Percentiles rank a stretch among this genome's conserved stretches.
Conservation (phyloP, 305 asterid genomes). For the Stenogyne calaminthoides region DNA sequence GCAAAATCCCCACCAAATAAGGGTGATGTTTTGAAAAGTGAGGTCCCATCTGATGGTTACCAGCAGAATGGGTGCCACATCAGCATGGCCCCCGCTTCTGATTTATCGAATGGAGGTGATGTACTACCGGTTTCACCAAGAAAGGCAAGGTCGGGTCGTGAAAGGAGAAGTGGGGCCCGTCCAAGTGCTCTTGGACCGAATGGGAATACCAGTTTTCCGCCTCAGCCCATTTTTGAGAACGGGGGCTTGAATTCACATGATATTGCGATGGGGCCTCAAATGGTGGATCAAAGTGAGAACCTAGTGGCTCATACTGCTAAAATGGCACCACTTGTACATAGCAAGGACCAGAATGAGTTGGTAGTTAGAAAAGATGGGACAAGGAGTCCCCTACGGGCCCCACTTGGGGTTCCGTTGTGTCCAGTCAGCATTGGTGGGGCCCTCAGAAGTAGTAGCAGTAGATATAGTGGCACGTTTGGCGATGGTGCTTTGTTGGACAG, state of each 20-base stretch:
- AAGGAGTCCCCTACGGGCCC: conserved; percentile 73
- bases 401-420: conserved; percentile 80
- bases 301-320: conserved; percentile 26
- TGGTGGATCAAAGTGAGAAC: conserved; percentile 40
- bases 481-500: conserved; percentile 56
- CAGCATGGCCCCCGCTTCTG: conserved; percentile 40
- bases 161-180: conserved; percentile 40
- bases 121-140: conserved; percentile 65
- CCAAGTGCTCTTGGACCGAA: conserved; percentile 58
- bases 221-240: conserved; percentile 49
- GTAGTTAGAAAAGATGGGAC: conserved; percentile 46
- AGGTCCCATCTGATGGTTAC: conserved; percentile 42
- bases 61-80: conserved; percentile 63
- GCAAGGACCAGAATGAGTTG: conserved; percentile 44
- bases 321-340: conserved; percentile 47
- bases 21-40: conserved; percentile 45
- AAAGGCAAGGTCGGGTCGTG: conserved; percentile 67
- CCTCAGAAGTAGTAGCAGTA: conserved; percentile 51
- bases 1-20: conserved; percentile 64
- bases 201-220: conserved; percentile 43
- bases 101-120: conserved; percentile 63
- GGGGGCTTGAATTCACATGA: conserved; percentile 51
- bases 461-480: conserved; percentile 35
- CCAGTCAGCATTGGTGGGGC: conserved; percentile 74
- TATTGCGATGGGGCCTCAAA: conserved; percentile 44